phyloP scores from a whole-genome alignment of 768 basidiomycete genomes.

The Kwoniella sp. region DNA sequence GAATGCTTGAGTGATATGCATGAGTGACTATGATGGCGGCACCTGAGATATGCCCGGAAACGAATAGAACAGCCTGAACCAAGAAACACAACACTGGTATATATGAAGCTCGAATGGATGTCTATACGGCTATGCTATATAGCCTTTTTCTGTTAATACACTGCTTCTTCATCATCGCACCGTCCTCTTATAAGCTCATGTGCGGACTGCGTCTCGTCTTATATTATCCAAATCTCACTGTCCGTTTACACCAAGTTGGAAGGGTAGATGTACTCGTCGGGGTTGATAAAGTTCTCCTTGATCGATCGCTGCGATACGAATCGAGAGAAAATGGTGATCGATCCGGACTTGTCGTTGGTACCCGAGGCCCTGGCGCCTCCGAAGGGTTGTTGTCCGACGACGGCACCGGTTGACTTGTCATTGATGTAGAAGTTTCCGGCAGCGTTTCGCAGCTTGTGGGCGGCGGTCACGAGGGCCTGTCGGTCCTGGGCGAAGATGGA shows the following conservation, averaged over 20 bases:
- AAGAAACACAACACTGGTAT: neutral
- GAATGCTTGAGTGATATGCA: neutral
- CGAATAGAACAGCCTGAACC: neutral
- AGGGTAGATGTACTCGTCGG: conserved; percentile 81
- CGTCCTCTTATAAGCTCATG: no score
- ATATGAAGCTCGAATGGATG: neutral
- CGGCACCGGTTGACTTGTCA: conserved; percentile 73
- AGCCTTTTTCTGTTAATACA: neutral
- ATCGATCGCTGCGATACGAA: conserved; percentile 77
- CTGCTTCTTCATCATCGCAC: neutral
- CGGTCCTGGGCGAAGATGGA: conserved; percentile 86
- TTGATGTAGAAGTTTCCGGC: conserved; percentile 98
- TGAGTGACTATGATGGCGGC: neutral
- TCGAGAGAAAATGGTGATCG: conserved; percentile 73
- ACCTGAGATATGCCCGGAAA: neutral
- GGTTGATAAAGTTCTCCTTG: conserved; percentile 91
- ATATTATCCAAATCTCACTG: no score
- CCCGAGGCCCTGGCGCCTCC: conserved; percentile 90
- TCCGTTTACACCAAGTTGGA: conserved; percentile 70
- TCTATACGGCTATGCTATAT: neutral
- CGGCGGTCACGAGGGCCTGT: conserved; percentile 73
- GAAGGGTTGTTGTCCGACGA: conserved; percentile 92
- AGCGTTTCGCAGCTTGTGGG: conserved; percentile 80
- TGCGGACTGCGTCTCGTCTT: no score
- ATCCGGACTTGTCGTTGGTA: conserved; percentile 97